Percentiles rank a stretch among this genome's conserved stretches.
Conservation (phyloP, 1,139 yeast genomes). For the Yamadazyma songkhlaensis region DNA sequence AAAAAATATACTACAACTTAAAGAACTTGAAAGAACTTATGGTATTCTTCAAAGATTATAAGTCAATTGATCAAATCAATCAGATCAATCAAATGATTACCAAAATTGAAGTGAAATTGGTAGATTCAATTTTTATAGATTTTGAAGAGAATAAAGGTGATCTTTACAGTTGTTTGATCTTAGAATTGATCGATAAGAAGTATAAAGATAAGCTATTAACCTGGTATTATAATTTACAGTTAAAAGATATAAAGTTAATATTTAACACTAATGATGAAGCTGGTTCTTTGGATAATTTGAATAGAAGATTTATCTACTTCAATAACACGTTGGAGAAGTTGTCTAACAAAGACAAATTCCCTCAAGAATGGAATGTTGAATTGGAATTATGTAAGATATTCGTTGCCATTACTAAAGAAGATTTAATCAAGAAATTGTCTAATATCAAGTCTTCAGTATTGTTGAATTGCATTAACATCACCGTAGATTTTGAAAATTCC, state of each 20-base stretch:
- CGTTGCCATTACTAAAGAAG: slow-evolving; percentile 67
- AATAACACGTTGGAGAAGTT: slow-evolving; percentile 65
- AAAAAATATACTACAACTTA: slow-evolving; percentile 63
- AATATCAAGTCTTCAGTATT: slow-evolving; percentile 53
- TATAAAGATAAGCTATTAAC: slow-evolving; percentile 60
- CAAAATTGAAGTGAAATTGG: slow-evolving; percentile 60
- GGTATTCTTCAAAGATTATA: slow-evolving; percentile 74
- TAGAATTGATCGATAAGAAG: slow-evolving; percentile 64
- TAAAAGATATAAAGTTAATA: slow-evolving; percentile 72
- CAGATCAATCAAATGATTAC: slow-evolving; percentile 61
- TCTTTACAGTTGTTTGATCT: slow-evolving; percentile 63
- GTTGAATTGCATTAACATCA: slow-evolving; percentile 38
- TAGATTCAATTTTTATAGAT: slow-evolving; percentile 73
- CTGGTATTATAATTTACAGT: slow-evolving; percentile 72
- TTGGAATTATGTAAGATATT: slow-evolving; percentile 59
- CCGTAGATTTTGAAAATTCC: slow-evolving; percentile 71
- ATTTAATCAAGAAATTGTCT: slow-evolving; percentile 38
- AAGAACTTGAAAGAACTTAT: slow-evolving; percentile 79
- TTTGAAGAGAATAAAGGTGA: slow-evolving; percentile 53
- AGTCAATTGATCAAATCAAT: slow-evolving; percentile 82
- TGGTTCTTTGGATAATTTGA: slow-evolving; percentile 83
- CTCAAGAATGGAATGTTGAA: slow-evolving; percentile 69
- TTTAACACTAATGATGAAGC: slow-evolving; percentile 86
- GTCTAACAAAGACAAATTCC: slow-evolving; percentile 58
- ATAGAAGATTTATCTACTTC: slow-evolving; percentile 78